A percentile compares a stretch with the other conserved stretches of the same genome.
phyloP scores from a whole-genome alignment of 208 protist genomes.

The Kentomonas sorsogonicus region DNA sequence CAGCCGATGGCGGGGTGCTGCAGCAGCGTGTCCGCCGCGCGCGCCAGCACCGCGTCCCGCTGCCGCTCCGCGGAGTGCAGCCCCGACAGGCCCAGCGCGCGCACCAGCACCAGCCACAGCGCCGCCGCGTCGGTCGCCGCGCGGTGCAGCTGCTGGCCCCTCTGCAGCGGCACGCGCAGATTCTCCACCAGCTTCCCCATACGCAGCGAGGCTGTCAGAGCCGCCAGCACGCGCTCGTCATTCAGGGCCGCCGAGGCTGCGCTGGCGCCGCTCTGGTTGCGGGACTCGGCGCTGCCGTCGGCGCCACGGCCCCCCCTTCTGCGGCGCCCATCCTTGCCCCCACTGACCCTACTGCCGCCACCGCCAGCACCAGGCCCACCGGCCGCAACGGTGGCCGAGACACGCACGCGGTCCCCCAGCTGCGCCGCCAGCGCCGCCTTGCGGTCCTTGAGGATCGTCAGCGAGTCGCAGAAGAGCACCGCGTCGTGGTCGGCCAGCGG shows the following conservation, averaged over 20 bases:
- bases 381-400: no score
- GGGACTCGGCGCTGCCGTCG: slow-evolving; percentile 4
- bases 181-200: slow-evolving; percentile 57
- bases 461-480: slow-evolving; percentile 80
- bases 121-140: slow-evolving; percentile 80
- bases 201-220: slow-evolving; percentile 55
- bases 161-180: slow-evolving; percentile 50
- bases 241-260: slow-evolving; percentile 8
- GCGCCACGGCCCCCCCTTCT: not conserved
- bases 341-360: not conserved
- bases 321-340: not conserved
- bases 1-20: slow-evolving; percentile 51
- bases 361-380: no score
- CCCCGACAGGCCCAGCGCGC: slow-evolving; percentile 36
- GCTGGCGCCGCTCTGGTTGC: slow-evolving; percentile 1
- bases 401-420: not conserved
- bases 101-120: slow-evolving; percentile 81
- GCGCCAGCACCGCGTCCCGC: slow-evolving; percentile 37
- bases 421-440: slow-evolving; percentile 28
- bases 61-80: slow-evolving; percentile 29
- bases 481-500: slow-evolving; percentile 35
- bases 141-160: slow-evolving; percentile 75
- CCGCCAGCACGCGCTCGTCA: slow-evolving; percentile 42
- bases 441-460: slow-evolving; percentile 51
- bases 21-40: slow-evolving; percentile 52